These are phyloP conservation scores for Termitomyces sp. DNA, from an alignment of 768 basidiomycete species.

Conservation along the genomic window DNA sequence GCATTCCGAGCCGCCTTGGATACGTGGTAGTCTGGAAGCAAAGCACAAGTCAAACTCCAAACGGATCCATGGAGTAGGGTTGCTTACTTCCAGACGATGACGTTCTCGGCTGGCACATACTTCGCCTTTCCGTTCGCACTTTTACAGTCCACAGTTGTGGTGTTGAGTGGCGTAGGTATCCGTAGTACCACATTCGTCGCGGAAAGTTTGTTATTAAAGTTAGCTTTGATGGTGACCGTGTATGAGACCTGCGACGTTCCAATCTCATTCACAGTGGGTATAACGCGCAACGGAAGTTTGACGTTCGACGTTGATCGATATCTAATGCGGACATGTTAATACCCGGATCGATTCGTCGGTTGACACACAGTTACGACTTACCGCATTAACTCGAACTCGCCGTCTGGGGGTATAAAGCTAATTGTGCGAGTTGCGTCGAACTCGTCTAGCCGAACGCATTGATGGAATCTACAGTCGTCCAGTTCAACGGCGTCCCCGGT, in stretches of 20 bases:
- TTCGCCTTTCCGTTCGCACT: slow-evolving; percentile 93
- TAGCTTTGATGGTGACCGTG: slow-evolving; percentile 79
- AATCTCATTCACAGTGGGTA: slow-evolving; percentile 89
- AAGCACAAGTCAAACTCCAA: neutral
- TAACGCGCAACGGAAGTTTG: slow-evolving; percentile 86
- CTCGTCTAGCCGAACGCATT: slow-evolving; percentile 92
- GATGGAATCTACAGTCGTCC: slow-evolving; percentile 98
- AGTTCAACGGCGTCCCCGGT: slow-evolving; percentile 83
- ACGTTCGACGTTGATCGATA: slow-evolving; percentile 96
- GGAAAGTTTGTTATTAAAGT: slow-evolving; percentile 86
- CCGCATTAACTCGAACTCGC: slow-evolving; percentile 99
- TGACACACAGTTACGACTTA: slow-evolving; percentile 25
- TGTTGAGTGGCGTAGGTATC: slow-evolving; percentile 96
- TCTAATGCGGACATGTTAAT: slow-evolving; percentile 32
- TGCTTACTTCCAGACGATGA: slow-evolving; percentile 96
- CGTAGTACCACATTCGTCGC: slow-evolving; percentile 89
- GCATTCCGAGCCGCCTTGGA: slow-evolving; percentile 91
- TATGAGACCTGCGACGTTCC: slow-evolving; percentile 92
- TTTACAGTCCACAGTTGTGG: slow-evolving; percentile 89
- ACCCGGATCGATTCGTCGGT: neutral
- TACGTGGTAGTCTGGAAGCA: slow-evolving; percentile 68
- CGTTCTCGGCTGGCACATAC: slow-evolving; percentile 93
- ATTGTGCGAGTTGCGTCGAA: slow-evolving; percentile 94
- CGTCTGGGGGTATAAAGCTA: slow-evolving; percentile 96
- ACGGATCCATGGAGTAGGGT: neutral